Conservation (phyloP, 129 eudicot species). For the sunflower (Helianthus annuus) region HanXRQr2.0-SUNRISE NC_035433.2:91473765-91474264, state of each 20-base stretch:
- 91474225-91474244: no score
- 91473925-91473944: conserved; percentile 14
- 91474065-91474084: conserved; percentile 26
- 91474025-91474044: conserved; percentile 6
- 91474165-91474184: neutral
- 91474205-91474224: no score
- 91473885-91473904: conserved; percentile 33
- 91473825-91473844: neutral
- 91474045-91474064: conserved; percentile 19
- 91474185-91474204: neutral
- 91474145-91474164: neutral
- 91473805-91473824: neutral
- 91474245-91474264: no score
- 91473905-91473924: conserved; percentile 1
- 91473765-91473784: no score
- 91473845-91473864: neutral
- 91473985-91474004: conserved; percentile 7
- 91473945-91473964: neutral
- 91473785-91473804: no score
- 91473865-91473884: conserved; percentile 43
- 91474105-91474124: conserved; percentile 15
- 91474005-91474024: conserved; percentile 20
- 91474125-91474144: neutral
- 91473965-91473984: conserved; percentile 10
- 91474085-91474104: conserved; percentile 15